These are phyloP conservation scores for Roridomyces roridus DNA, from an alignment of 768 basidiomycete species.

Conservation along the genomic window DNA sequence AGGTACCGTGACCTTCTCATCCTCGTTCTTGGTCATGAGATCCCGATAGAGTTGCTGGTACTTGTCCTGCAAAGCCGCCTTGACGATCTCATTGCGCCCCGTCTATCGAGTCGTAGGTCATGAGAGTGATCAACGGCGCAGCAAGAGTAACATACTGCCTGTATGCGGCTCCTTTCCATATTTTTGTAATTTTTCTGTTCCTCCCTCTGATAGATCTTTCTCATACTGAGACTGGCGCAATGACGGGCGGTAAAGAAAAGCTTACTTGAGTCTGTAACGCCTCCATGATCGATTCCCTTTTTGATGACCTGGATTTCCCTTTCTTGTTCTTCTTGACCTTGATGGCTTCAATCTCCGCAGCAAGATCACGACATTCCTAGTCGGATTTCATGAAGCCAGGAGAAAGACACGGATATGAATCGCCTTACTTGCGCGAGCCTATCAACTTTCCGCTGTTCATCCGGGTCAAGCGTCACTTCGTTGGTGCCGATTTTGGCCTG, in stretches of 20 bases:
- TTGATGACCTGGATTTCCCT: conserved; percentile 5
- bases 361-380: conserved; percentile 10
- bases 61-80: neutral
- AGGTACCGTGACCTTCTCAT: conserved; percentile 5
- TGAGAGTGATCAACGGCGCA: neutral
- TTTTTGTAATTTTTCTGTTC: neutral
- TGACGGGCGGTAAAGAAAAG: neutral
- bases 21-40: neutral
- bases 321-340: conserved; percentile 10
- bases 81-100: conserved; percentile 13
- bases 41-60: conserved; percentile 5
- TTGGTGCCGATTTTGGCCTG: conserved; percentile 20
- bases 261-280: neutral
- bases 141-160: conserved; percentile 7
- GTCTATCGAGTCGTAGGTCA: neutral
- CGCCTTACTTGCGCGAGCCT: neutral
- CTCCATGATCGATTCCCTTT: neutral
- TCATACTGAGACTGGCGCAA: neutral
- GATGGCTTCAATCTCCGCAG: conserved; percentile 7
- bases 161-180: conserved; percentile 7
- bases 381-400: neutral
- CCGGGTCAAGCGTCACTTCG: conserved; percentile 3
- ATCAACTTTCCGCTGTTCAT: conserved; percentile 11
- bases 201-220: neutral
- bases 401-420: neutral